Base-by-base conservation (phyloP, 2,329 filamentous ascomycete species). In the Colletotrichum sp. region DNA sequence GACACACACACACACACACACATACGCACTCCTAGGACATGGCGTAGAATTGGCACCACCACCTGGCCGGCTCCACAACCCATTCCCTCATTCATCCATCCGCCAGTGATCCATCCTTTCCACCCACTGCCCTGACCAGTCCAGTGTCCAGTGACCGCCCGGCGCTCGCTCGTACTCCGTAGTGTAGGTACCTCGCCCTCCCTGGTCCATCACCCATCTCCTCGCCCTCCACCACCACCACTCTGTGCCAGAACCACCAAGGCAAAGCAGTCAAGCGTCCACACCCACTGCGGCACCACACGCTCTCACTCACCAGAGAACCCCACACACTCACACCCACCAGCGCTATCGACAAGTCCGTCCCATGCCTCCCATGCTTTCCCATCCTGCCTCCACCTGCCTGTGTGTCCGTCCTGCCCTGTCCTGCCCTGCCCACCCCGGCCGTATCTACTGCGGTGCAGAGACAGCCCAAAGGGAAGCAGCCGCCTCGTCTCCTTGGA, bases 301-400 rank as follows among this genome's bases (percentile, higher is more conserved):
- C 44, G 18, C 57, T 63, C 62, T 52, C 44, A 52, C 44, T 52
- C 44, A 52, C 44, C 44, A 52, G 10, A 21, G 21, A 52, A 57
- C 26, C 62, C 13, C 64, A 64, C 65, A 32, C 52, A 57, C 64
- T 16, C 66, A 49, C 36, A 39, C 36, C 4, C 64, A 69, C 69
- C 63, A 69, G 68, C 76, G 39, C 70, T 69, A 73, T 66, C 73
- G 49, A 75, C 68, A 62, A 77, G 75, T 76, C 75, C 64, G 69
- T 72, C 77, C 71, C 59, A 68, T 65, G 68, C 63, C 52, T 68
- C 28, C 64, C 32, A 60, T 39, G 24, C 49, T 52, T 62, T 15
- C 32, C 57, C 55, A 34, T 57, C 64, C 59, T 36, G 49, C 65
- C 21, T 28, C 57, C 57, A 39, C 15, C 59, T 65, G 64, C 15